Percentiles rank a stretch among this genome's conserved stretches.
Evolutionary conservation across 2,329 filamentous ascomycete genomes (phyloP).

Genomic region (Emericellopsis atlantica): DNA sequence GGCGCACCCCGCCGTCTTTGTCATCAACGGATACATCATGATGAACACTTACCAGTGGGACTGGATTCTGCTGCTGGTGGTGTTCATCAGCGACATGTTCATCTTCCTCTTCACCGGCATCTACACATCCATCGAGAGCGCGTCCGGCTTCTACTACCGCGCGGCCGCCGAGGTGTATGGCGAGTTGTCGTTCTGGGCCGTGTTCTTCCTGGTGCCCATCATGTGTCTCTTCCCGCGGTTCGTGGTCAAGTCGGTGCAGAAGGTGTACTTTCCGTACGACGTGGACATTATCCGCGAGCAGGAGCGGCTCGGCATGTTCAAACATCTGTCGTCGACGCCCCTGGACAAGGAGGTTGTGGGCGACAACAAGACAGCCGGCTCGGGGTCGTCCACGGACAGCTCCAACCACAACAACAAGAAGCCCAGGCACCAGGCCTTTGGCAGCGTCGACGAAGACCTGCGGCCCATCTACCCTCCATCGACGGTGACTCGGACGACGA

Average conservation of each 20-base stretch:
- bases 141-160: constrained; percentile 53
- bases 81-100: constrained; percentile 69
- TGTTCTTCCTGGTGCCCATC: constrained; percentile 65
- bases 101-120: constrained; percentile 95
- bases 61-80: constrained; percentile 82
- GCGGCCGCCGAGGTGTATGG: constrained; percentile 69
- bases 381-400: constrained; percentile 31
- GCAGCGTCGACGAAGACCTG: constrained; percentile 71
- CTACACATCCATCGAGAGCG: constrained; percentile 44
- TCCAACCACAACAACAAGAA: constrained; percentile 33
- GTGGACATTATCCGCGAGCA: constrained; percentile 95
- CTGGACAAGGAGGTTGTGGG: constrained; percentile 5
- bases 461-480: constrained; percentile 91
- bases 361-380: constrained; percentile 1
- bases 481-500: constrained; percentile 62
- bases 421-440: constrained; percentile 43
- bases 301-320: constrained; percentile 70
- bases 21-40: constrained; percentile 88
- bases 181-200: constrained; percentile 76
- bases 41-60: constrained; percentile 98
- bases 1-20: constrained; percentile 69
- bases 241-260: constrained; percentile 74
- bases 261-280: constrained; percentile 86
- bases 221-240: constrained; percentile 84
- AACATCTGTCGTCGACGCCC: constrained; percentile 39